Conservation (phyloP, 2,329 filamentous ascomycete genomes). For the Fusarium pseudonygamai region DNA sequence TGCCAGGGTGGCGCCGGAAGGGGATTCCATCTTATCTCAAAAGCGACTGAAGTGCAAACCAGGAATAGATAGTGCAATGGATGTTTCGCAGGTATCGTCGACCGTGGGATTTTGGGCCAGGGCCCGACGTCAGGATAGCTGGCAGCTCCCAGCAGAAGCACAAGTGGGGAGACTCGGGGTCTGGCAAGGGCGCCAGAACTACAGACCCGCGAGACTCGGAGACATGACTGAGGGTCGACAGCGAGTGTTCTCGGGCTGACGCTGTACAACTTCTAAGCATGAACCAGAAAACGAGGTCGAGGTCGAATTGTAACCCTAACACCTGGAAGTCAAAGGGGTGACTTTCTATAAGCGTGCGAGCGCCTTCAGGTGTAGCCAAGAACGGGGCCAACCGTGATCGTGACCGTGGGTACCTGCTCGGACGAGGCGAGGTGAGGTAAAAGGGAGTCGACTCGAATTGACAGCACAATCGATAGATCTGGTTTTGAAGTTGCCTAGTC, state of each 20-base stretch:
- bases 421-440: neutral
- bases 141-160: conserved; percentile 31
- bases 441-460: conserved; percentile 8
- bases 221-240: conserved; percentile 56
- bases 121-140: conserved; percentile 27
- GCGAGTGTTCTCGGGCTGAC: conserved; percentile 43
- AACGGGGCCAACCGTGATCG: conserved; percentile 25
- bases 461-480: conserved; percentile 1
- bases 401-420: conserved; percentile 29
- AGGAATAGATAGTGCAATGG: conserved; percentile 12
- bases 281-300: conserved; percentile 7
- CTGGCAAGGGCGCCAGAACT: conserved; percentile 60
- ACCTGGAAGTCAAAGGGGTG: conserved; percentile 11
- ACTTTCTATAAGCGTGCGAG: conserved; percentile 11
- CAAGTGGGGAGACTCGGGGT: conserved; percentile 47
- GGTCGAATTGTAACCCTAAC: conserved; percentile 1
- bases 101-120: conserved; percentile 19
- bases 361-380: conserved; percentile 20
- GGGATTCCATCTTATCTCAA: conserved; percentile 52
- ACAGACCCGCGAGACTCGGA: conserved; percentile 54
- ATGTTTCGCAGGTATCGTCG: conserved; percentile 32
- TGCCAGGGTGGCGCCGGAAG: conserved; percentile 52
- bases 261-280: conserved; percentile 25
- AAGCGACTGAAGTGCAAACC: conserved; percentile 2
- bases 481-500: neutral